Evolutionary conservation across 2,329 filamentous ascomycete genomes (phyloP).

Genomic region (Neopestalotiopsis sp.): DNA sequence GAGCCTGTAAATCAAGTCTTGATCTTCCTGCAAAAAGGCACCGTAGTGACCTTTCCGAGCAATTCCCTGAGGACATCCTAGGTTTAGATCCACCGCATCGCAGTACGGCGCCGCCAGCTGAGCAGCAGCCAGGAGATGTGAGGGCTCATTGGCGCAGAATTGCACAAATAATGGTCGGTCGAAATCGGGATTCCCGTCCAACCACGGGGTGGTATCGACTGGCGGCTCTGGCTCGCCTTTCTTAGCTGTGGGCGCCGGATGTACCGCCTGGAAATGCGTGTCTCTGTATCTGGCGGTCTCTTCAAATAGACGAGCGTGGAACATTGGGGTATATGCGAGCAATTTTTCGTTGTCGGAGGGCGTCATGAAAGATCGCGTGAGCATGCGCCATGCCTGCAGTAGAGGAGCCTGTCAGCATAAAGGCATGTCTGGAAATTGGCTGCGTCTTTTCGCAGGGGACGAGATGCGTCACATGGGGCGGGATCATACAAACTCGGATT

Average conservation of each 20-base stretch:
- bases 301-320: constrained; percentile 87
- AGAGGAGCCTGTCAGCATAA: background rate
- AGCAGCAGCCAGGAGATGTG: constrained; percentile 81
- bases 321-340: constrained; percentile 93
- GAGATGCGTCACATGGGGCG: background rate
- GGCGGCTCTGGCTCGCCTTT: constrained; percentile 29
- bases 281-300: constrained; percentile 78
- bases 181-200: constrained; percentile 84
- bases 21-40: constrained; percentile 93
- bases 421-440: background rate
- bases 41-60: constrained; percentile 90
- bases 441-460: background rate
- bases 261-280: constrained; percentile 77
- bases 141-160: constrained; percentile 89
- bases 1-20: constrained; percentile 79
- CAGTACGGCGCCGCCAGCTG: constrained; percentile 82
- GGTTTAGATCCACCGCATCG: constrained; percentile 93
- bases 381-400: constrained; percentile 88
- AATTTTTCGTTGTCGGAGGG: constrained; percentile 66
- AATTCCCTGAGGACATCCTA: constrained; percentile 96
- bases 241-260: constrained; percentile 29
- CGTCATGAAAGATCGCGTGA: constrained; percentile 90
- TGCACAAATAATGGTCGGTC: constrained; percentile 95
- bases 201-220: constrained; percentile 52
- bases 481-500: constrained; percentile 87